phyloP scores from a whole-genome alignment of 2,329 filamentous ascomycete species.

The Rosellinia necatrix region DNA sequence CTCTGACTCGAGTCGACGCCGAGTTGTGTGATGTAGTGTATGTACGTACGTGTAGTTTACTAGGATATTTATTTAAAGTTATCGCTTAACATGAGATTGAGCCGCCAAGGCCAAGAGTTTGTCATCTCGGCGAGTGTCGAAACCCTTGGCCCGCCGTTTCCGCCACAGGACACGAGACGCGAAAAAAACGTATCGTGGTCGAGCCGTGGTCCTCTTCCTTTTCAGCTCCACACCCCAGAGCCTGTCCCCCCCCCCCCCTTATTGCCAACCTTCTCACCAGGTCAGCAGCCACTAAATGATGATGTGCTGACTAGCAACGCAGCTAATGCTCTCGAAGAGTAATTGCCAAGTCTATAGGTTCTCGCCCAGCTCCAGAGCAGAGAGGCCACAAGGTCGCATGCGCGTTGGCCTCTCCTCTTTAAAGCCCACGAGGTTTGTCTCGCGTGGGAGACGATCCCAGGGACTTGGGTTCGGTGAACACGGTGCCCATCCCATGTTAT shows the following conservation, averaged over 20 bases:
- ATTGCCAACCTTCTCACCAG: slow-evolving; percentile 7
- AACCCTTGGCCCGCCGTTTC: neutral
- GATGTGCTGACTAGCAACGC: slow-evolving; percentile 16
- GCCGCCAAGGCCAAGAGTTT: slow-evolving; percentile 7
- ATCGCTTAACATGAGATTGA: neutral
- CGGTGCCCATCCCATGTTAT: too few species aligned
- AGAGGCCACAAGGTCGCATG: neutral
- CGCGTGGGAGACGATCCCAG: too few species aligned
- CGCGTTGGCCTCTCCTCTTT: too few species aligned
- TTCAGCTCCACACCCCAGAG: slow-evolving; percentile 2
- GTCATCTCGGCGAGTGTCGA: neutral
- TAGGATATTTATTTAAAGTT: slow-evolving; percentile 9
- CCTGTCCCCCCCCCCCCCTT: neutral
- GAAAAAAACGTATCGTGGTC: slow-evolving; percentile 1
- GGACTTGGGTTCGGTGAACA: too few species aligned
- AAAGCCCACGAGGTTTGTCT: too few species aligned
- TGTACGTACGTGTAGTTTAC: too few species aligned
- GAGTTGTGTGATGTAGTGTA: too few species aligned
- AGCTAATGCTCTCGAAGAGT: slow-evolving; percentile 11
- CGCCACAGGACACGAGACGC: neutral
- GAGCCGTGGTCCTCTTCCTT: neutral
- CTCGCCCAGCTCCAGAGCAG: slow-evolving; percentile 2
- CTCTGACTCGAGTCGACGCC: slow-evolving; percentile 1
- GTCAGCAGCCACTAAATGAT: slow-evolving; percentile 13
- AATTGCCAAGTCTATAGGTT: slow-evolving; percentile 22